These are phyloP conservation scores for Crithidia fasciculata DNA, from an alignment of 208 protist species.

Conservation along the genomic window DNA sequence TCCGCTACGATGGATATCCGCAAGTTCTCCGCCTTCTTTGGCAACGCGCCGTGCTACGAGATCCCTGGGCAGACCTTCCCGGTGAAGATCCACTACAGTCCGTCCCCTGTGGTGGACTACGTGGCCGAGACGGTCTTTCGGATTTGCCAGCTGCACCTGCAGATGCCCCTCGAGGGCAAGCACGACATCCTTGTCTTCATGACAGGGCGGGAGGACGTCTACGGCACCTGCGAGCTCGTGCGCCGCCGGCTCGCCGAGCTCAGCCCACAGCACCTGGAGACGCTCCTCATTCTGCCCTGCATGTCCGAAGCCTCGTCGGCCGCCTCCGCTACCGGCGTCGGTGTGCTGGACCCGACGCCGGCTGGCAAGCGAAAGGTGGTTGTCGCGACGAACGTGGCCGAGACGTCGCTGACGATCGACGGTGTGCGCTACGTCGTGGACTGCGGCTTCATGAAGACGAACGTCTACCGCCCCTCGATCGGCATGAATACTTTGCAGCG, in stretches of 20 bases:
- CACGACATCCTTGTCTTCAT: conserved; percentile 99
- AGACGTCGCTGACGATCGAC: conserved; percentile 99
- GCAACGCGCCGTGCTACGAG: conserved; percentile 94
- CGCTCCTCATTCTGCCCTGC: conserved; percentile 88
- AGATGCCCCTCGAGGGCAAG: conserved; percentile 78
- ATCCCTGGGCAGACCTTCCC: conserved; percentile 98
- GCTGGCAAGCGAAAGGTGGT: conserved; percentile 97
- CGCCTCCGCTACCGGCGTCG: conserved; percentile 24
- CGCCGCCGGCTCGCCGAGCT: conserved; percentile 87
- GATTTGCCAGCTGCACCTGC: conserved; percentile 88
- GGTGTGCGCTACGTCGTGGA: conserved; percentile 97
- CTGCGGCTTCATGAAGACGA: conserved; percentile 98
- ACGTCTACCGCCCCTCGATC: conserved; percentile 97
- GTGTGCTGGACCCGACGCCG: conserved; percentile 97
- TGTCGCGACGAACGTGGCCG: conserved; percentile 99
- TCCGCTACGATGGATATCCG: conserved; percentile 99
- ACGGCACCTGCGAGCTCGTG: conserved; percentile 89
- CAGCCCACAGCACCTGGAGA: conserved; percentile 94
- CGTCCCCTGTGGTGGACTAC: conserved; percentile 80
- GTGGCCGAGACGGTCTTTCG: conserved; percentile 84
- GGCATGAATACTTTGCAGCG: conserved; percentile 97
- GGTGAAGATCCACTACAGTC: conserved; percentile 80
- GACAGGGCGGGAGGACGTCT: conserved; percentile 98
- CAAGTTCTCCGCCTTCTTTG: conserved; percentile 98
- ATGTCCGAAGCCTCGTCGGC: conserved; percentile 93